Conservation (phyloP, 1,284 basidiomycete genomes). For the Coniophora puteana region DNA sequence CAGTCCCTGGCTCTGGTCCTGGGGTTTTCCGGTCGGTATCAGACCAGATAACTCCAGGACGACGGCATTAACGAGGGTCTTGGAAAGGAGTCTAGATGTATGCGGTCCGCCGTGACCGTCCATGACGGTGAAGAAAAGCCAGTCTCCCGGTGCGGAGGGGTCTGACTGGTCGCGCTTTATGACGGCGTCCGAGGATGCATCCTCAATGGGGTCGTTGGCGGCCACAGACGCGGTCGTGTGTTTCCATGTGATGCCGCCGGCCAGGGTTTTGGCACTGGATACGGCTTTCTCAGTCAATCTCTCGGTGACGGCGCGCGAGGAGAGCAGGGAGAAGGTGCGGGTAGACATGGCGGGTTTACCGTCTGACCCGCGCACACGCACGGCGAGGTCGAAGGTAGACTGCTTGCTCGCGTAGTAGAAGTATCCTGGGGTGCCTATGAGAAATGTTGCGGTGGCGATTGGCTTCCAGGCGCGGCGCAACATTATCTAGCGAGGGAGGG, state of each 20-base stretch:
- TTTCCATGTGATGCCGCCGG: constrained; percentile 59
- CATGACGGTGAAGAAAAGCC: constrained; percentile 85
- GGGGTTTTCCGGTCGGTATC: constrained; percentile 33
- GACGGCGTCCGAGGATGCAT: constrained; percentile 75
- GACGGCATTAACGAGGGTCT: constrained; percentile 85
- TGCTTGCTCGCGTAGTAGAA: constrained; percentile 35
- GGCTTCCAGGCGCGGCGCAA: constrained; percentile 64
- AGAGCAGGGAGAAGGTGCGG: constrained; percentile 53
- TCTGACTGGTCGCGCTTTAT: constrained; percentile 60
- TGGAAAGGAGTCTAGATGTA: constrained; percentile 84
- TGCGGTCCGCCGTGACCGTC: constrained; percentile 86
- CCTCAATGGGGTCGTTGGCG: constrained; percentile 90
- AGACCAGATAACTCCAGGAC: constrained; percentile 71
- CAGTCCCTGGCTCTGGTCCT: too few species aligned
- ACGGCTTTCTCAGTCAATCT: constrained; percentile 58
- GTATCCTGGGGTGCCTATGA: constrained; percentile 41
- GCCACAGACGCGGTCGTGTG: constrained; percentile 77
- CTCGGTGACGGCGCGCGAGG: constrained; percentile 52
- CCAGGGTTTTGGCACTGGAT: constrained; percentile 40
- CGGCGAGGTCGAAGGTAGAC: constrained; percentile 51
- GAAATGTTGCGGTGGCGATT: constrained; percentile 33
- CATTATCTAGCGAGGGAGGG: constrained; percentile 37
- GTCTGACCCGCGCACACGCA: constrained; percentile 52
- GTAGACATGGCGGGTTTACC: constrained; percentile 54
- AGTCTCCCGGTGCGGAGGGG: constrained; percentile 58